Evolutionary conservation across 805 yeast species (phyloP).

Genomic region (Nakazawaea holstii): DNA sequence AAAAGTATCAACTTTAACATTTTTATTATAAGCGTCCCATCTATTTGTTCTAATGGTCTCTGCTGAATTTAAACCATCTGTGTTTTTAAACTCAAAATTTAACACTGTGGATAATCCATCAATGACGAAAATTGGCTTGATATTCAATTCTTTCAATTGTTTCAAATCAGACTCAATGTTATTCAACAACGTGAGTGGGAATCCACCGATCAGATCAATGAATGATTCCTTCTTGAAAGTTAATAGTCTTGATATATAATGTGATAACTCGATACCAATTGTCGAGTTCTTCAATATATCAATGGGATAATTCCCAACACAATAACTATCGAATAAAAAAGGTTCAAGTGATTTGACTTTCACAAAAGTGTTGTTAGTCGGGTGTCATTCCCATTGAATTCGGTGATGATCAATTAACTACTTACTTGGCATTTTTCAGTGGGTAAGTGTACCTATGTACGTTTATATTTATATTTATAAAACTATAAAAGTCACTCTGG

Average conservation of each 20-base stretch:
- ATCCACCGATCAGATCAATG: slow-evolving; percentile 75
- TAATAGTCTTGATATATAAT: slow-evolving; percentile 62
- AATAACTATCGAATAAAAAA: slow-evolving; percentile 60
- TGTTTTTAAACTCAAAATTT: slow-evolving; percentile 15
- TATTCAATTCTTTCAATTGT: slow-evolving; percentile 51
- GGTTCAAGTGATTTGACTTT: slow-evolving; percentile 58
- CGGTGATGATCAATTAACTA: too few relatives aligned
- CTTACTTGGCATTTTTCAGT: not conserved
- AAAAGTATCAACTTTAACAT: slow-evolving; percentile 36
- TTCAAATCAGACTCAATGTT: slow-evolving; percentile 58
- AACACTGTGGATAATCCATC: slow-evolving; percentile 43
- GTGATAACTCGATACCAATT: slow-evolving; percentile 80
- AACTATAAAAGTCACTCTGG: not conserved
- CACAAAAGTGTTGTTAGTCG: not conserved
- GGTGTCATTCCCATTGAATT: too few relatives aligned
- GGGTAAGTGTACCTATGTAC: too few relatives aligned
- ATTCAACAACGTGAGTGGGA: slow-evolving; percentile 56
- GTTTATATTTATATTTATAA: too few relatives aligned
- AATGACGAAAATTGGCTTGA: slow-evolving; percentile 78
- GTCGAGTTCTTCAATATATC: slow-evolving; percentile 61
- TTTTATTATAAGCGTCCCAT: slow-evolving; percentile 38
- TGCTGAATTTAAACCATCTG: slow-evolving; percentile 24
- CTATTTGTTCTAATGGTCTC: slow-evolving; percentile 40
- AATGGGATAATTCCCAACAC: slow-evolving; percentile 56
- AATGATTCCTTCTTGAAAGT: slow-evolving; percentile 62